Evolutionary conservation across 2,329 filamentous ascomycete species (phyloP), one percentile per base, ranked within the genome.

Genomic region (Neofusicoccum kwambonambiense): DNA sequence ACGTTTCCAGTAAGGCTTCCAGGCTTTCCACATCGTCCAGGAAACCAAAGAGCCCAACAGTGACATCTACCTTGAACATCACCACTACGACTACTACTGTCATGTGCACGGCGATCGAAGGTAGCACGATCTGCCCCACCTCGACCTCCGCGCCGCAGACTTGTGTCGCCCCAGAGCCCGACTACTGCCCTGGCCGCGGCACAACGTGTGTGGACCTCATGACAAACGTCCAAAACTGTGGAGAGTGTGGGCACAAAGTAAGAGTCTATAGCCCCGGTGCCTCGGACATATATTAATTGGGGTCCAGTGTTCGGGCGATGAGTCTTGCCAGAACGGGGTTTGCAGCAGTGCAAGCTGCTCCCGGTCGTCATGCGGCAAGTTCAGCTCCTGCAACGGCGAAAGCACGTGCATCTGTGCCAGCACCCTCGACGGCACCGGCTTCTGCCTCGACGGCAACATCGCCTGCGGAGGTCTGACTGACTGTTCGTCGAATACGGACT

Each of bases 261-360:
- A 34, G 58, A 11, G 6, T 27, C 4, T 51, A 13, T 39, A 8
- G 31, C 12, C 65, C 13, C 58, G 72, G 73, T 11, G 62, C 66
- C 11, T 76, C 73, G 63, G 67, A 66, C 57, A 74, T 19, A 51
- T 2, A 51, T 31, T 62, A n/a, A 62, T 3, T n/a, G 1, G 15
- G 27, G 9, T 71, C 41, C 17, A 34, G 4, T 77, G 75, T 64
- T 57, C 67, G 2, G 19, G 50, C 2, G 70, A 69, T 31, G 27
- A 31, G 5, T 49, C 62, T 13, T 77, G 75, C 60, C 67, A 69
- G n/a, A 77, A 77, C 64, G 75, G 75, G 15, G 73, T 75, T 0
- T 77, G 75, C 65, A 69, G 69, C 8, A 70, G 69, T 1, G 65
- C 64, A 9, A 62, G 70, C 9, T 77, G 75, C 67, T 19, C 31